phyloP scores from a whole-genome alignment of 768 basidiomycete species.

The Rhizopogon vesiculosus region DNA sequence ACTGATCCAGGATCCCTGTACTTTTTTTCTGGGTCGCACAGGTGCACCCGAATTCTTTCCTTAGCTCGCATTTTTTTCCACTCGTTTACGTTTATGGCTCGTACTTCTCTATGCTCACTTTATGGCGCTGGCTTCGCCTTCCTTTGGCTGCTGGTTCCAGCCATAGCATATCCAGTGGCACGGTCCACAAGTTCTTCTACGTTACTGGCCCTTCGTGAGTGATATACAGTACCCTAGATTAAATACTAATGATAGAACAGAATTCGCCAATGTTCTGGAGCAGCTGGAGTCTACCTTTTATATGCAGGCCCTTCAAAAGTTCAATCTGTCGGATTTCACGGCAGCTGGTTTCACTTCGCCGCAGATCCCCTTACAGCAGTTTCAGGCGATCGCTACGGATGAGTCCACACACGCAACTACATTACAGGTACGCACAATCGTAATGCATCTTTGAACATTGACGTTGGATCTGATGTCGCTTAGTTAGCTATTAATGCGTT shows the following conservation, averaged over 20 bases:
- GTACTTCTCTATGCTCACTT: not conserved
- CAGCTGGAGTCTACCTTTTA: conserved; percentile 72
- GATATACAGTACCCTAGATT: not conserved
- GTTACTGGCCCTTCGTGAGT: conserved; percentile 58
- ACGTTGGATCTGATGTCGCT: not conserved
- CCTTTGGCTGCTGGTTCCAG: not conserved
- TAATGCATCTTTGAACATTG: not conserved
- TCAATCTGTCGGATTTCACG: conserved; percentile 58
- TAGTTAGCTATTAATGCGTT: conserved; percentile 48
- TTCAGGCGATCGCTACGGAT: conserved; percentile 55
- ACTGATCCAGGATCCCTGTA: not conserved
- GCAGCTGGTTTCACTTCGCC: conserved; percentile 59
- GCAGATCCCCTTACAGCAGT: conserved; percentile 53
- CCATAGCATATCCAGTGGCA: conserved; percentile 7
- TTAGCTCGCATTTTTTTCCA: not conserved
- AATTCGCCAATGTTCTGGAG: conserved; percentile 74
- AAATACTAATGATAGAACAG: conserved; percentile 29
- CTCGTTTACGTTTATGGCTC: not conserved
- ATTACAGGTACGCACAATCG: conserved; percentile 39
- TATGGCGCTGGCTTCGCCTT: not conserved
- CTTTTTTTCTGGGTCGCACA: conserved; percentile 50
- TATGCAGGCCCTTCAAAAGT: conserved; percentile 56
- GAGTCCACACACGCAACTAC: conserved; percentile 54
- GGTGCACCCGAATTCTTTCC: conserved; percentile 46
- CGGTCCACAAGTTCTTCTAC: conserved; percentile 4